Evolutionary conservation across 345 rosid species (phyloP), one percentile per base, ranked within the genome.

Genomic region (Punica granatum): DNA sequence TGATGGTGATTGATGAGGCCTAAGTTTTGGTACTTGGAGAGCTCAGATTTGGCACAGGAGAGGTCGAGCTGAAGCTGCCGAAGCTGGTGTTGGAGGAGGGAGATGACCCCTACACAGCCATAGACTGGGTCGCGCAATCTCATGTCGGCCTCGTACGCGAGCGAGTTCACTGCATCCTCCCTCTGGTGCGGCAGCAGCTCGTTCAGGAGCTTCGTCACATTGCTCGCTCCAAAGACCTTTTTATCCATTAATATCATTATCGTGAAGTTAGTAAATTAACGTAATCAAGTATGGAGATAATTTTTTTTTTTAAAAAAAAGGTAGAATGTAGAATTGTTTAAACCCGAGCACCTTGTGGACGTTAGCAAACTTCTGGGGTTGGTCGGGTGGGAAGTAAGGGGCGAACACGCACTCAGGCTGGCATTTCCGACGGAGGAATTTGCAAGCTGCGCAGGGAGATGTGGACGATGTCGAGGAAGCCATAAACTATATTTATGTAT

Each of bases 1-100:
- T 86, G 92, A 9, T 81, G 83, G 18, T 81, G 82, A 44, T 72
- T 72, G 19, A 88, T 83, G 63, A 85, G 84, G 10, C 91, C 63
- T 32, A 68, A 56, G 76, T 48, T 68, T 51, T 73, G 76, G 72
- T 73, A 73, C 65, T 73, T 73, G 61, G 69, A 68, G 60, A 73
- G 76, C 64, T 73, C 76, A 28, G 76, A 73, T 36, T 73, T 73
- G 60, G 76, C 76, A 53, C 76, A 68, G 68, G 71, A 67, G 56
- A 73, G 72, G 71, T 73, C 76, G 54, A 73, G 48, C 69, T 73
- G 76, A 34, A 73, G 76, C 69, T 73, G 76, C 31, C 76, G 71
- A 48, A 73, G 72, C 54, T 73, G 72, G 76, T 73, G 76, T 64
- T 73, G 76, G 64, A 73, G 76, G 59, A 73, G 69, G 37, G 72